These are phyloP conservation scores for Lentinula boryana DNA, from an alignment of 768 basidiomycete species.

Conservation along the genomic window DNA sequence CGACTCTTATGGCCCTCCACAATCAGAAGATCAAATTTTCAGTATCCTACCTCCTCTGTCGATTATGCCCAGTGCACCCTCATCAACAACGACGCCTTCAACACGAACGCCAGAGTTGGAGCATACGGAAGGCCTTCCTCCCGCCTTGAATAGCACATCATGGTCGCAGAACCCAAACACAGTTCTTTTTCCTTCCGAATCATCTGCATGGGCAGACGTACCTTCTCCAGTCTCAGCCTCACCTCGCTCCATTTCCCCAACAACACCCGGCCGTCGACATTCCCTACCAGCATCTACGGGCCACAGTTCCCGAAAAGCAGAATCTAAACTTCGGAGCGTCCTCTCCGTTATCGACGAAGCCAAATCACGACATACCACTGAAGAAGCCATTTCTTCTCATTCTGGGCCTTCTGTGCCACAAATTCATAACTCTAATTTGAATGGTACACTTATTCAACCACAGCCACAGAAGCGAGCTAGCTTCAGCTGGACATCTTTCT, in stretches of 20 bases:
- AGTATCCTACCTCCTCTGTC: constrained; percentile 86
- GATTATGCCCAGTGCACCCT: constrained; percentile 50
- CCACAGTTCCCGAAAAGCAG: constrained; percentile 44
- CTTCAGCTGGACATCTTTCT: constrained; percentile 16
- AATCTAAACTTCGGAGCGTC: constrained; percentile 67
- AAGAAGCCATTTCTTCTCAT: constrained; percentile 5
- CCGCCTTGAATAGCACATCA: constrained; percentile 28
- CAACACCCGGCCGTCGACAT: constrained; percentile 39
- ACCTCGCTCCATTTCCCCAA: constrained; percentile 49
- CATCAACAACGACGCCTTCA: constrained; percentile 56
- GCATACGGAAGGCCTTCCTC: constrained; percentile 23
- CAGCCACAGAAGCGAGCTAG: constrained; percentile 8
- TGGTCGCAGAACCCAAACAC: constrained; percentile 43
- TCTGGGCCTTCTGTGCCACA: not conserved
- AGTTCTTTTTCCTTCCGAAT: constrained; percentile 42
- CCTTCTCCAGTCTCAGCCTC: constrained; percentile 25
- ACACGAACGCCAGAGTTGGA: constrained; percentile 41
- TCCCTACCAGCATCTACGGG: constrained; percentile 38
- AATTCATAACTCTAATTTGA: not conserved
- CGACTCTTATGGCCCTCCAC: constrained; percentile 85
- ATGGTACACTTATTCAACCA: constrained; percentile 4
- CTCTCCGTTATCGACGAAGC: constrained; percentile 68
- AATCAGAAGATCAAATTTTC: constrained; percentile 87
- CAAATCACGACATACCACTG: constrained; percentile 19
- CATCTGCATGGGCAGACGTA: constrained; percentile 50